Evolutionary conservation across 1,139 yeast genomes (phyloP).

Genomic region (Arxiozyma slooffiae): DNA sequence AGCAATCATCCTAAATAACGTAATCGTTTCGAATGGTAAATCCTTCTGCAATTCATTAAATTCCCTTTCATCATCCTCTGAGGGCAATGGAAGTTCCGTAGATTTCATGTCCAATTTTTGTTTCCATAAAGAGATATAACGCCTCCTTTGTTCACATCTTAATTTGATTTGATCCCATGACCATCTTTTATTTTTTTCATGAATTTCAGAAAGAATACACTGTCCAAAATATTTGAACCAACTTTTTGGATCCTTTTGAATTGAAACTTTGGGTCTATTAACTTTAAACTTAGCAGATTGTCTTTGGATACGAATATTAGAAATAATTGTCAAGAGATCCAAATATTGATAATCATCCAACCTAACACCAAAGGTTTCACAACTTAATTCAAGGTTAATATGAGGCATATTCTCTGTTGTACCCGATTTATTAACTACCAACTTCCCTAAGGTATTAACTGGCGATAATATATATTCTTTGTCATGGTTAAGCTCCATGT

Average conservation of each 20-base stretch:
- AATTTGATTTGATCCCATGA: slow-evolving; percentile 74
- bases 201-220: slow-evolving; percentile 68
- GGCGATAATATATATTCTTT: slow-evolving; percentile 50
- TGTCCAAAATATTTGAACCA: slow-evolving; percentile 80
- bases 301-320: slow-evolving; percentile 68
- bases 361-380: slow-evolving; percentile 79
- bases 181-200: slow-evolving; percentile 71
- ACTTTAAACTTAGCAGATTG: slow-evolving; percentile 68
- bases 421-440: slow-evolving; percentile 71
- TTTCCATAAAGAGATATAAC: slow-evolving; percentile 65
- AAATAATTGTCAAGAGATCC: slow-evolving; percentile 71
- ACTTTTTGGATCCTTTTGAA: slow-evolving; percentile 57
- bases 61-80: slow-evolving; percentile 32
- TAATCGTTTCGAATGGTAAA: slow-evolving; percentile 66
- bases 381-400: slow-evolving; percentile 62
- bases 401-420: slow-evolving; percentile 64
- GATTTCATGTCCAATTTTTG: slow-evolving; percentile 36
- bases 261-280: slow-evolving; percentile 53
- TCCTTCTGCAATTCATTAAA: slow-evolving; percentile 49
- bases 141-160: slow-evolving; percentile 61
- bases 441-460: slow-evolving; percentile 77
- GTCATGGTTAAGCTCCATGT: slow-evolving; percentile 4
- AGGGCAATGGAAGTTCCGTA: slow-evolving; percentile 23
- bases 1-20: slow-evolving; percentile 76
- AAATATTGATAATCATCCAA: slow-evolving; percentile 79